Evolutionary conservation across 176 grass and related monocot species (phyloP).

Genomic region (Rhynchospora pubera): DNA sequence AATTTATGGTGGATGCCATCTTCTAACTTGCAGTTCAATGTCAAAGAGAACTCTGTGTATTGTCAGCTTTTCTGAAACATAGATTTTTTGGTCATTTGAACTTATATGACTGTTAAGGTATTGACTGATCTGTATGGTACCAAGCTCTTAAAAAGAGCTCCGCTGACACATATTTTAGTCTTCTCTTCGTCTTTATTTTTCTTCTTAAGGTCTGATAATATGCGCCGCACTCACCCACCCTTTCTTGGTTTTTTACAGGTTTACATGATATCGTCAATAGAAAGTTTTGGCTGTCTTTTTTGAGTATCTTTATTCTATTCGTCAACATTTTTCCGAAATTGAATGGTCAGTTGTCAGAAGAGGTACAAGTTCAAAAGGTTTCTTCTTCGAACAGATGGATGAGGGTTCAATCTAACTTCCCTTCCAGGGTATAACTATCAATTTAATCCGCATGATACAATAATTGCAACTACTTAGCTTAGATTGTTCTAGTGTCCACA

Average conservation of each 20-base stretch:
- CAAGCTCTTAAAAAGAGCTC: background rate
- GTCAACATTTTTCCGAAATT: conserved; percentile 12
- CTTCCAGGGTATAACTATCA: conserved; percentile 1
- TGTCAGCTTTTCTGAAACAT: background rate
- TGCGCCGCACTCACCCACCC: background rate
- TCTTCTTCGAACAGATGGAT: conserved; percentile 11
- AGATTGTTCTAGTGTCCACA: background rate
- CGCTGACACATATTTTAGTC: background rate
- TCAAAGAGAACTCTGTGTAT: too few species aligned
- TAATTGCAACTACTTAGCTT: background rate
- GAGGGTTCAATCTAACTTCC: background rate
- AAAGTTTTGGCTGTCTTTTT: conserved; percentile 1
- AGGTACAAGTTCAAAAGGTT: background rate
- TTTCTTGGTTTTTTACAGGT: background rate
- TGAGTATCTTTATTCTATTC: conserved; percentile 6
- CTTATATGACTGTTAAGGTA: background rate
- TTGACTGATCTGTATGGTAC: background rate
- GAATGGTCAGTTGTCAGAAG: background rate
- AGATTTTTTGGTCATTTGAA: background rate
- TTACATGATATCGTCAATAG: background rate
- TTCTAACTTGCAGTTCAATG: too few species aligned
- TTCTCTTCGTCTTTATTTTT: background rate
- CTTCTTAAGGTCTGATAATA: background rate
- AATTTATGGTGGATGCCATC: too few species aligned
- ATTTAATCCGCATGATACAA: background rate